Conservation (phyloP, 306 rosid species). For the Cucumis melo region DNA sequence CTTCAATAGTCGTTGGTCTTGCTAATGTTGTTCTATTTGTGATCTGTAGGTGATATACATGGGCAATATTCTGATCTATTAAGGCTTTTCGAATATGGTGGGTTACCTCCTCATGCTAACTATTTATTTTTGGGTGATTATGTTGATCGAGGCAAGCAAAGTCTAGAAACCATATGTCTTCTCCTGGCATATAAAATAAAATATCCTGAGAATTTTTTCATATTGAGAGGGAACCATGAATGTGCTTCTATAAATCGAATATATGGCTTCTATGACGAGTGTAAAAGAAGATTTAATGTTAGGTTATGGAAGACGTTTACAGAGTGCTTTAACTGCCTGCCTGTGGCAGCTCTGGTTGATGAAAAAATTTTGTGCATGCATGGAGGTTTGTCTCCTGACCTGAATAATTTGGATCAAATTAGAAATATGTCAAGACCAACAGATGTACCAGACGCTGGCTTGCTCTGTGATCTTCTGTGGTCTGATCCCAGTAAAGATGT, state of each 20-base stretch:
- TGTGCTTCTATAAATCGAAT: constrained; percentile 94
- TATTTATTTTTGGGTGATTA: constrained; percentile 94
- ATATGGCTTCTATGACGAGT: constrained; percentile 95
- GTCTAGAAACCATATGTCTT: constrained; percentile 89
- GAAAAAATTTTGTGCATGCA: constrained; percentile 95
- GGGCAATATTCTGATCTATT: constrained; percentile 94
- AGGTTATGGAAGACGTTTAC: constrained; percentile 84
- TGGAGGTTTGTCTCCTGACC: constrained; percentile 92
- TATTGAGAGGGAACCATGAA: constrained; percentile 92
- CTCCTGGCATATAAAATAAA: constrained; percentile 83
- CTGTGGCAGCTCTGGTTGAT: constrained; percentile 90
- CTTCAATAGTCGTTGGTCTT: background rate
- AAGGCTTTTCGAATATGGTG: constrained; percentile 91
- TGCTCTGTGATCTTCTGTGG: constrained; percentile 97
- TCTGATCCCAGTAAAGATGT: constrained; percentile 85
- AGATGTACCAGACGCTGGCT: constrained; percentile 87
- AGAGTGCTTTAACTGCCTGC: constrained; percentile 83
- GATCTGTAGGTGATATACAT: constrained; percentile 70
- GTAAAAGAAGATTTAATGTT: constrained; percentile 85
- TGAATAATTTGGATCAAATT: constrained; percentile 62
- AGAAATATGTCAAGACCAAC: constrained; percentile 66
- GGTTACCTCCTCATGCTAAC: constrained; percentile 86
- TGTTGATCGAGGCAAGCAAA: constrained; percentile 94
- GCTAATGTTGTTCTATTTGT: constrained; percentile 6
- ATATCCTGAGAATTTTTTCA: constrained; percentile 79